These are phyloP conservation scores for Cercospora canescens DNA, from an alignment of 2,329 filamentous ascomycete species.

Conservation along the genomic window DNA sequence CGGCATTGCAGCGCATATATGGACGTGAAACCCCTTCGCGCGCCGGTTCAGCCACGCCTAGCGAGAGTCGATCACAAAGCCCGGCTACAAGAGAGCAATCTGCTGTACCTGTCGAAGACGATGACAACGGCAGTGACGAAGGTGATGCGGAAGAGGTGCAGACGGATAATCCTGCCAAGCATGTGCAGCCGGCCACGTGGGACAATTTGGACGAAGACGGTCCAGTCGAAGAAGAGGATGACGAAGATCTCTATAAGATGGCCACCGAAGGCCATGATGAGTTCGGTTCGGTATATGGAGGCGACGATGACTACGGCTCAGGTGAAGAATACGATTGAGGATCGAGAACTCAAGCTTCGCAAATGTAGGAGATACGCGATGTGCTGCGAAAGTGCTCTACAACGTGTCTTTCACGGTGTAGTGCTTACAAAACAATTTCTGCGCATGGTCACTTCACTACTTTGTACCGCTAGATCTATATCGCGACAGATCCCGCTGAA, in stretches of 20 bases:
- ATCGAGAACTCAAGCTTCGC: neutral
- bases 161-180: constrained; percentile 10
- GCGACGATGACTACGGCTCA: constrained; percentile 10
- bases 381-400: neutral
- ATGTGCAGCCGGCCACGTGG: constrained; percentile 9
- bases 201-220: constrained; percentile 16
- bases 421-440: neutral
- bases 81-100: constrained; percentile 7
- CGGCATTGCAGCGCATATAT: constrained; percentile 45
- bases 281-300: constrained; percentile 8
- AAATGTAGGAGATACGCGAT: neutral
- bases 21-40: constrained; percentile 23
- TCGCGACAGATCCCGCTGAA: no score
- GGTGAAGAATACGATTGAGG: constrained; percentile 16
- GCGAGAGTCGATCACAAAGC: constrained; percentile 12
- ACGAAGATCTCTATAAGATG: constrained; percentile 9
- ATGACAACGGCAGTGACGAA: constrained; percentile 9
- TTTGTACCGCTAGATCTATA: neutral
- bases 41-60: constrained; percentile 19
- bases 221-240: constrained; percentile 23
- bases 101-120: constrained; percentile 8
- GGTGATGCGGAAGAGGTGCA: constrained; percentile 10
- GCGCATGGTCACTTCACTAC: no score
- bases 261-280: constrained; percentile 10
- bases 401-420: neutral